These are phyloP conservation scores for Suillus decipiens DNA, from an alignment of 768 basidiomycete genomes.

Conservation along the genomic window DNA sequence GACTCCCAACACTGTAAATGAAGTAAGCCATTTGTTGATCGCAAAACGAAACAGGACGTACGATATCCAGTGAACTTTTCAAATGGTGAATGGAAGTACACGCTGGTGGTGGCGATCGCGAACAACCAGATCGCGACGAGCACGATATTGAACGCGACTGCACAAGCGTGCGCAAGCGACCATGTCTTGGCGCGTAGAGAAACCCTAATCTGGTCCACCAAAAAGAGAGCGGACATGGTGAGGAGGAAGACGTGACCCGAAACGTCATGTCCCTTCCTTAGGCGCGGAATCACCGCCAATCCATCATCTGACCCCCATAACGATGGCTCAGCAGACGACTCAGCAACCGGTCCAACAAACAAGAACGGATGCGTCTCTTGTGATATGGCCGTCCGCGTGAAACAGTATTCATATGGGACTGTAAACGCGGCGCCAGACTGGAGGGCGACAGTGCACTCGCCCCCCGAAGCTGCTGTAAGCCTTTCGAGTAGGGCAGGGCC, in stretches of 20 bases:
- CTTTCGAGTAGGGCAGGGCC: constrained; percentile 78
- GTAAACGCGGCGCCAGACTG: constrained; percentile 55
- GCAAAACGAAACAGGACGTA: constrained; percentile 42
- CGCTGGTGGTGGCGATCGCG: constrained; percentile 75
- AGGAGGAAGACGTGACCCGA: constrained; percentile 94
- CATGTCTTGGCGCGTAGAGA: constrained; percentile 47
- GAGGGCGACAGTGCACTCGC: constrained; percentile 69
- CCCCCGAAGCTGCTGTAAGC: constrained; percentile 65
- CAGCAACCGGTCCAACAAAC: constrained; percentile 46
- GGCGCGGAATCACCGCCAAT: constrained; percentile 56
- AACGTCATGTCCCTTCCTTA: constrained; percentile 86
- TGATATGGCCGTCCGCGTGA: constrained; percentile 49
- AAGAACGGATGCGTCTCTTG: constrained; percentile 62
- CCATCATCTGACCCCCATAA: constrained; percentile 33
- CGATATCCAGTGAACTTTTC: constrained; percentile 89
- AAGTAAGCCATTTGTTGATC: neutral
- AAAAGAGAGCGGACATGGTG: constrained; percentile 74
- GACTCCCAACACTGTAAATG: constrained; percentile 38
- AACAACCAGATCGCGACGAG: constrained; percentile 70
- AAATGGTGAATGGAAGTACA: constrained; percentile 88
- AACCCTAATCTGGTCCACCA: constrained; percentile 70
- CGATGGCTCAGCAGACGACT: constrained; percentile 6
- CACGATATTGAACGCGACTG: constrained; percentile 45
- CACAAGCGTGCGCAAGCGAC: constrained; percentile 47
- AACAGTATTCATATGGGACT: constrained; percentile 62